Base-by-base conservation (phyloP, 2,329 filamentous ascomycete species). In the Aspergillus pseudoterreus region DNA sequence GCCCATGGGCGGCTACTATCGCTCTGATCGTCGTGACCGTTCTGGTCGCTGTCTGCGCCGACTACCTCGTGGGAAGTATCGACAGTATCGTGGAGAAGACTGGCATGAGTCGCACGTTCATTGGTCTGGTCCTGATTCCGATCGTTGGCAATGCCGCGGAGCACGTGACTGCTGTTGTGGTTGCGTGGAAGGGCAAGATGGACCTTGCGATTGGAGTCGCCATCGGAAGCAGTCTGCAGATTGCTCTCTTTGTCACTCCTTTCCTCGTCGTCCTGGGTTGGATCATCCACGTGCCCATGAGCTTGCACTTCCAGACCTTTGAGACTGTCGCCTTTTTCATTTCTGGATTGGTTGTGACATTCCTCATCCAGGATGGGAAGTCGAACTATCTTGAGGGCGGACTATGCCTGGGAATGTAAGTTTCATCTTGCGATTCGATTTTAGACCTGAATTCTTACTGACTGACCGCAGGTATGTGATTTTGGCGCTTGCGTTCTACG, bases 331-430 rank as follows among this genome's bases (percentile, higher is more conserved):
- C 86, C 1, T 91, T 91, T 69, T 88, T 87, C 51, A 78, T 91
- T 48, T 87, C 85, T 9, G 86, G 88, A 2, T 71, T 91, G 39
- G 86, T 91, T 30, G 87, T 90, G 32, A 88, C 73, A 8, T 51
- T 91, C 84, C 70, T 87, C 2, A 86, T 92, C 41, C 85, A 89
- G 65, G 89, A 92, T 64, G 89, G 89, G 63, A 89, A 88, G 70
- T 89, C 85, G 12, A 94, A 92, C 70, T 92, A 92, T 61, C 81
- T 92, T 19, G 88, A 92, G 69, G 88, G 88, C 42, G 86, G 86
- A 44, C 87, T 92, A 82, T 80, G 84, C 50, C 59, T 81, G 55
- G 78, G 78, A 64, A 75, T 79, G 77, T 79, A 72, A 54, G 72
- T 76, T 45, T 22, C 21, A 32, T 45, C 27, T 35, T 43, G 41